A percentile compares a stretch with the other conserved stretches of the same genome.
Evolutionary conservation across 352 stramenopile species (phyloP).

Genomic region (Phytophthora capsici): DNA sequence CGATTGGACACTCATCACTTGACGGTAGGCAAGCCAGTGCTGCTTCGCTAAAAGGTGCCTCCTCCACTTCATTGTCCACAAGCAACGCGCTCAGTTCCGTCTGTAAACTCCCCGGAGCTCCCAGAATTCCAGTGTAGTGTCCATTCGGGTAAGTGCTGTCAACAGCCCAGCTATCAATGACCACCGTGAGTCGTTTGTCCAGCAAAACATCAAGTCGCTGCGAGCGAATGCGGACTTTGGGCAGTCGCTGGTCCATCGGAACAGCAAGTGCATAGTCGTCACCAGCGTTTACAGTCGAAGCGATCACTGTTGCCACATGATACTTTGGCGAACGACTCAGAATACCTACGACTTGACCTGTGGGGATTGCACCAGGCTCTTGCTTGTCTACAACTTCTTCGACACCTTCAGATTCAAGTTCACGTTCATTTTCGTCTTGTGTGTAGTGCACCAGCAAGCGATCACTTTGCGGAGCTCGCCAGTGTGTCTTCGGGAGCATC

Average conservation of each 20-base stretch:
- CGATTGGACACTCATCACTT: slow-evolving; percentile 49
- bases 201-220: slow-evolving; percentile 76
- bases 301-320: slow-evolving; percentile 78
- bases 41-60: slow-evolving; percentile 85
- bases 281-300: slow-evolving; percentile 57
- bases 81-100: slow-evolving; percentile 87
- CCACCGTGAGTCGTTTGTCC: slow-evolving; percentile 84
- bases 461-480: slow-evolving; percentile 72
- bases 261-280: slow-evolving; percentile 83
- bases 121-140: slow-evolving; percentile 83
- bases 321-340: slow-evolving; percentile 72
- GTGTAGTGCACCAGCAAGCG: slow-evolving; percentile 76
- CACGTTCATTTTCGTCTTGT: slow-evolving; percentile 48
- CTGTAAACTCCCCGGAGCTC: slow-evolving; percentile 59
- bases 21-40: slow-evolving; percentile 84
- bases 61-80: slow-evolving; percentile 83
- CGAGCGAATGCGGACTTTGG: slow-evolving; percentile 83
- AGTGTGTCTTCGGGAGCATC: slow-evolving; percentile 85
- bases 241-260: slow-evolving; percentile 81
- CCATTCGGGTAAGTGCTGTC: slow-evolving; percentile 84
- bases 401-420: slow-evolving; percentile 32
- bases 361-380: slow-evolving; percentile 55
- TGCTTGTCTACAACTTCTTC: slow-evolving; percentile 9
- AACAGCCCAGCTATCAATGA: slow-evolving; percentile 79
- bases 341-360: slow-evolving; percentile 86